Evolutionary conservation across 2,329 filamentous ascomycete species (phyloP), one percentile per base, ranked within the genome.

Genomic region (Lasiodiplodia sp.): DNA sequence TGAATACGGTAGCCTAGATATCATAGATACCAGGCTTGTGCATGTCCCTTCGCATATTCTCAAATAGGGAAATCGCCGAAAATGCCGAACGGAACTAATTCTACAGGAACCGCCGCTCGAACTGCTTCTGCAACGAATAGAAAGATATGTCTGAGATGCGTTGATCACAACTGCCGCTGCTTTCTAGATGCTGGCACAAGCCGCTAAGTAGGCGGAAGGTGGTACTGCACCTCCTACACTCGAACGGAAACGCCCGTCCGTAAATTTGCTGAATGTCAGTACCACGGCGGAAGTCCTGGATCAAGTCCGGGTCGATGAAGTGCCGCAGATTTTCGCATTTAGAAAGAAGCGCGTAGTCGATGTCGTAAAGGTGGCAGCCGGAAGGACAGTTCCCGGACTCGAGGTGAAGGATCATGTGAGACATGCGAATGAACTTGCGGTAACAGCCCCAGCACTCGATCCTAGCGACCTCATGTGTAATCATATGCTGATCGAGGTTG

Each of bases 401-500:
- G 21, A 65, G 62, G 51, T 65, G 62, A n/a, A 65, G 47, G 5
- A 65, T 40, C 62, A 65, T 53, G 49, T 55, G 62, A 25, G 62
- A 65, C n/a, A 65, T 23, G 62, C 31, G 23, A 34, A 65, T 37
- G 62, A 53, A 53, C 31, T 38, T 52, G 47, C 31, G 28, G 31
- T 53, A 52, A 23, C 62, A 65, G 49, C 62, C 62, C 62, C 62
- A 65, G 40, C 62, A 65, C 31, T 65, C 47, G 62, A 65, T 12
- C 62, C 40, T 38, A 49, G 62, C 47, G 11, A n/a, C 21, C 11
- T 14, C n/a, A 34, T 65, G 62, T 31, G 47, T 65, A 10, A 52
- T 37, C 62, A 65, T 40, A 31, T 65, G 62, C 62, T 65, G 62
- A 34, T 25, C 21, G 49, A 65, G 62, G 62, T 65, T 65, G 62